Percentiles rank a stretch among this genome's conserved stretches.
Conservation (phyloP, 371 early-diverging fungal species). For the Zychaea mexicana region DNA sequence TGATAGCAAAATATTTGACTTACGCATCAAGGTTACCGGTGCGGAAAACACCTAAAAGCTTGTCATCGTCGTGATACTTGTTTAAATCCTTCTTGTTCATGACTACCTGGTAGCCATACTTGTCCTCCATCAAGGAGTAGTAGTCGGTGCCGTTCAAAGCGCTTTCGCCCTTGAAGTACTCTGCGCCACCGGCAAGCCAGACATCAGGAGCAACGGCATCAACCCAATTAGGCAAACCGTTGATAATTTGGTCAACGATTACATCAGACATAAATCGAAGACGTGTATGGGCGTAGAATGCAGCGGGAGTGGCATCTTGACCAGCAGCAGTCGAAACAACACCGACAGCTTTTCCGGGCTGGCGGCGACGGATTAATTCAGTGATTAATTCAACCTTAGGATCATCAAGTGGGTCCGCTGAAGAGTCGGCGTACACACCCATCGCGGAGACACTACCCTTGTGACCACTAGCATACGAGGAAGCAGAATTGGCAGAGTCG, state of each 20-base stretch:
- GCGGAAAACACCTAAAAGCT: conserved; percentile 74
- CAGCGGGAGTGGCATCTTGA: conserved; percentile 79
- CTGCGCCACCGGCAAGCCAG: conserved; percentile 68
- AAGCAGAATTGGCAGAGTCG: conserved; percentile 79
- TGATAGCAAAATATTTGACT: conserved; percentile 8
- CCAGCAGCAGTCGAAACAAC: conserved; percentile 72
- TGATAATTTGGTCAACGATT: conserved; percentile 68
- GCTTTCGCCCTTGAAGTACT: conserved; percentile 54
- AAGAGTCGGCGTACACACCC: conserved; percentile 69
- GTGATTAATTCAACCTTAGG: conserved; percentile 69
- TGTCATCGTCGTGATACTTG: conserved; percentile 54
- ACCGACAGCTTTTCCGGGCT: conserved; percentile 69
- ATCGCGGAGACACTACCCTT: conserved; percentile 63
- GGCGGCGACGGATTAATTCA: conserved; percentile 71
- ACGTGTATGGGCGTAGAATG: conserved; percentile 69
- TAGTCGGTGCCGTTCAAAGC: conserved; percentile 61
- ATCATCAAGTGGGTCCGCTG: conserved; percentile 56
- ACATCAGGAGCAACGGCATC: conserved; percentile 70
- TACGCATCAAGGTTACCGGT: conserved; percentile 60
- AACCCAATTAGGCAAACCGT: conserved; percentile 50
- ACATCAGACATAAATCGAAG: conserved; percentile 48
- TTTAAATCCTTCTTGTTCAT: conserved; percentile 50
- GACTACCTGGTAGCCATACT: conserved; percentile 66
- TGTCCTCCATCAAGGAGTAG: conserved; percentile 47
- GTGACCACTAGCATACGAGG: conserved; percentile 71